Evolutionary conservation across 179 eudicot species (phyloP), one percentile per base, ranked within the genome.

Genomic region (Camellia oleifera): DNA sequence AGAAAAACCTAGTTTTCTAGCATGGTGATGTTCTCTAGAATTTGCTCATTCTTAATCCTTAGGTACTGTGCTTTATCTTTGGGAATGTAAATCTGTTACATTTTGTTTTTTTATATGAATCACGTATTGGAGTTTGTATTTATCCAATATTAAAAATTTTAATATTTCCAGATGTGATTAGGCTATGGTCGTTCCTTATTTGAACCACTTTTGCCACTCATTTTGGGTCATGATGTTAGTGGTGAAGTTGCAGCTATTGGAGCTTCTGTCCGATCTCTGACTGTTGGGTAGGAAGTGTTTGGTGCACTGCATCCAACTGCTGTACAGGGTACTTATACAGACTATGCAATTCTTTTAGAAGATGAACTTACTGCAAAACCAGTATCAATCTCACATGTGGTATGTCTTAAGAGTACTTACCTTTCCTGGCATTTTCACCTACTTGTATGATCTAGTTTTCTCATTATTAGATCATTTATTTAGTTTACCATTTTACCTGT

Each of bases 251-350:
- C 89, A 17, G 98, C 92, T 48, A 84, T 90, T 84, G 99, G 99
- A 84, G 75, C 79, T 82, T 87, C 90, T 71, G 97, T 94, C 68
- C 86, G 78, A 67, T 89, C 95, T 2, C 80, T 96, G 20, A 79
- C 76, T 79, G 88, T 96, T 63, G 99, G 99, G 44, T 93, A 94
- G 85, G 96, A 96, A 79, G 99, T 96, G 44, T 96, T 94, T 82
- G 99, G 98, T 69, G 97, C 99, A 45, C 83, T 94, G 82, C 98
- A 92, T 89, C 99, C 99, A 82, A 96, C 99, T 72, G 99, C 99
- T 74, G 79, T 89, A 74, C 91, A 98, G 92, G 99, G 99, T 72
- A 96, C 99, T 75, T 96, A 91, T 83, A 75, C 96, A 64, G 97
- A 96, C 86, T 94, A 94, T 82, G 98, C 97, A 74, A 87, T 96